Evolutionary conservation across 2,329 filamentous ascomycete species (phyloP), one percentile per base, ranked within the genome.

Genomic region (Exophiala alcalophila): DNA sequence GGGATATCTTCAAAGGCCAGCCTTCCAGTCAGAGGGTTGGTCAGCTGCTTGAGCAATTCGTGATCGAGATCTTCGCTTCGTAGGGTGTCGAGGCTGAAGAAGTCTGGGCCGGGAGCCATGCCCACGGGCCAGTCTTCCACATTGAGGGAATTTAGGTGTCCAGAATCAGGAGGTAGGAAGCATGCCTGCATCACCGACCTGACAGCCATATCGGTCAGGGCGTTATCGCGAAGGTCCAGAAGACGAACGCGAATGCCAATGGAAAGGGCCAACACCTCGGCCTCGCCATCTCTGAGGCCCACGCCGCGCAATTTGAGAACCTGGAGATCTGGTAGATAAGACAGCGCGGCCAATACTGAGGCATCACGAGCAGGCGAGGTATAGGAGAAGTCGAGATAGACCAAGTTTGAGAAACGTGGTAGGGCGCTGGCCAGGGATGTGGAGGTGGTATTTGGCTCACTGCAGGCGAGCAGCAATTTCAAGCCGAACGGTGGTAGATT

Each of bases 301-400:
- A 80, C 63, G 1, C 71, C 71, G 27, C 71, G 65, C 29, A 81
- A 53, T 55, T 80, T 81, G 16, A 82, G 57, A 2, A 81, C 70
- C 42, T 78, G 74, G 11, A 81, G 60, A 38, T 71, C 69, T 2
- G 64, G 62, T 28, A 80, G 62, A 23, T 64, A 61, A 21, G 64
- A 63, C 3, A 81, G 54, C 0, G 65, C 60, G 9, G 64, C 62
- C 9, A 81, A 56, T 0, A 81, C 74, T 36, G 47, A 61, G 35
- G 61, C 65, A 62, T 69, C 71, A 55, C 67, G 69, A 16, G 72
- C 72, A 3, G 73, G 63, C 4, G 59, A 62, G 3, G 74, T 78
- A 49, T 68, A 69, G 1, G 78, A 81, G 10, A 82, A 58, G 55
- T 81, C 76, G 11, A 82, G 61, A 49, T 78, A 81, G 4, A 78